Conservation (phyloP, 345 rosid species). For the Syzygium aqueum region DNA sequence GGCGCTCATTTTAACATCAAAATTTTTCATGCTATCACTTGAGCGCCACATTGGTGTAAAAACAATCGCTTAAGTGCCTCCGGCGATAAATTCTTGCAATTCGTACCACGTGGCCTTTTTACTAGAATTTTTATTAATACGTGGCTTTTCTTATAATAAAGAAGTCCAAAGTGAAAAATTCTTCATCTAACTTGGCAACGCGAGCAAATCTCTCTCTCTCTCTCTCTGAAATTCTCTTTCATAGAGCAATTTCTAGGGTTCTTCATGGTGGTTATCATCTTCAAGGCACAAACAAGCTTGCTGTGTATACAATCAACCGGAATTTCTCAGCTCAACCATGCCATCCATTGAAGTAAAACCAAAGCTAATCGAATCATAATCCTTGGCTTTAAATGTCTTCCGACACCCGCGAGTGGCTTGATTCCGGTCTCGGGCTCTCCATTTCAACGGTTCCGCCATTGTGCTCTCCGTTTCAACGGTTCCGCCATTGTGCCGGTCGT, state of each 20-base stretch:
- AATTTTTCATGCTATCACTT: neutral
- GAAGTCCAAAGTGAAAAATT: neutral
- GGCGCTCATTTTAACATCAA: rapidly evolving
- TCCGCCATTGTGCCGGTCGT: neutral
- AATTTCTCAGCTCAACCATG: neutral
- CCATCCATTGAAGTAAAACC: neutral
- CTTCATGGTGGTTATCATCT: conserved; percentile 9
- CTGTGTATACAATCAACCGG: neutral
- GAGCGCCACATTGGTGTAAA: neutral
- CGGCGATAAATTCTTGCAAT: neutral
- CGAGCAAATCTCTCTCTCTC: neutral
- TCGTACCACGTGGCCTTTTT: neutral
- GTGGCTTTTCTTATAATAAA: neutral
- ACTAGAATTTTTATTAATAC: neutral
- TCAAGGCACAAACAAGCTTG: neutral
- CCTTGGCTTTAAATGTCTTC: conserved; percentile 45
- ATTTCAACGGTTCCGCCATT: neutral
- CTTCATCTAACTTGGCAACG: neutral
- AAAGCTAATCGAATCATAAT: conserved; percentile 22
- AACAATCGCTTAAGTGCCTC: neutral
- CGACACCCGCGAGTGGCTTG: conserved; percentile 31
- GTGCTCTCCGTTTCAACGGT: conserved; percentile 1
- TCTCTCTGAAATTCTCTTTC: conserved; percentile 3
- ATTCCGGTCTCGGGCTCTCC: conserved; percentile 18
- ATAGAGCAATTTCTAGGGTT: conserved; percentile 26